Evolutionary conservation across 2,329 filamentous ascomycete species (phyloP).

Genomic region (Nigrograna mackinnonii): DNA sequence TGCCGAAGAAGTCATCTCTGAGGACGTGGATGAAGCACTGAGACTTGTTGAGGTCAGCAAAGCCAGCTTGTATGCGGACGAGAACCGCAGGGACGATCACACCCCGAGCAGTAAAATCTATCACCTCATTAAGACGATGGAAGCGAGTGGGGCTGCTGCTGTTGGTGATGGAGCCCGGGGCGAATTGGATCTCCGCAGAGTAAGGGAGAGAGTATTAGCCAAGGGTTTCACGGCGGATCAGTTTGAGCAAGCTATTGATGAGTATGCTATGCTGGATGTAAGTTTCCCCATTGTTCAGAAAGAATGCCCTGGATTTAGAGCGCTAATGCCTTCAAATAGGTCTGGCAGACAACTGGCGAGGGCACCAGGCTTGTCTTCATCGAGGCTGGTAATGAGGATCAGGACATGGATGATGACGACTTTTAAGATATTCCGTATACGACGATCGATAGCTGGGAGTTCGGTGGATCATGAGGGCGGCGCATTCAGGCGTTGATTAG

Average conservation of each 20-base stretch:
- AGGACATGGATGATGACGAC: constrained; percentile 44
- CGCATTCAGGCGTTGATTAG: too few relatives aligned
- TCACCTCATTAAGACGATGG: constrained; percentile 86
- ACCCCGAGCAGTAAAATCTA: constrained; percentile 91
- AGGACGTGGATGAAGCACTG: constrained; percentile 94
- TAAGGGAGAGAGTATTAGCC: constrained; percentile 88
- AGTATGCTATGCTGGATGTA: constrained; percentile 88
- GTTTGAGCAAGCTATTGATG: constrained; percentile 81
- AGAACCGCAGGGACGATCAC: constrained; percentile 61
- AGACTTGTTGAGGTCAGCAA: constrained; percentile 92
- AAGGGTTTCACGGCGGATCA: constrained; percentile 98
- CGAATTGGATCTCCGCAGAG: constrained; percentile 84
- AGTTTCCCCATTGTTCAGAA: constrained; percentile 47
- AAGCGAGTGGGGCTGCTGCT: constrained; percentile 78
- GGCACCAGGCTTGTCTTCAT: constrained; percentile 59
- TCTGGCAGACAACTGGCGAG: constrained; percentile 60
- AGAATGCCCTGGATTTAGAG: background rate
- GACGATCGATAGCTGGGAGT: constrained; percentile 12
- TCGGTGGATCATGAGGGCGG: too few relatives aligned
- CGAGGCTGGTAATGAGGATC: constrained; percentile 53
- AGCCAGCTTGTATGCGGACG: constrained; percentile 80
- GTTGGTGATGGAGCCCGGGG: constrained; percentile 73
- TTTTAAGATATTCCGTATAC: constrained; percentile 22
- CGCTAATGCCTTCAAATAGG: constrained; percentile 43
- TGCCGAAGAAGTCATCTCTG: constrained; percentile 78